Percentiles rank a stretch among this genome's conserved stretches.
phyloP scores from a whole-genome alignment of 306 rosid species.

The Vigna hirtella region DNA sequence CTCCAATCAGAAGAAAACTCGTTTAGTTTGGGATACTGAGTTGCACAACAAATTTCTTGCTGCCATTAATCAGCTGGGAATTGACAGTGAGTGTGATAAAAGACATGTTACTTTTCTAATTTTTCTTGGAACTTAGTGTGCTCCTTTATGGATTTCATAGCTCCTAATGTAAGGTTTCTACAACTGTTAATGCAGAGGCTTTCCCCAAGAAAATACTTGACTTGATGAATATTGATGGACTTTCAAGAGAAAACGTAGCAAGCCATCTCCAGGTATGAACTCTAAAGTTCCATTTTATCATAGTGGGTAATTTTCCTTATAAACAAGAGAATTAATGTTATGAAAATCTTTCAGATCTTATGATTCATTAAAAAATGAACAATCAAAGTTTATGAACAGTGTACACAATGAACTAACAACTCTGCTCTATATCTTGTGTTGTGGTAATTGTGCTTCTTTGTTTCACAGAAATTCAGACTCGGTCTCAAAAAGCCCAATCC shows the following conservation, averaged over 20 bases:
- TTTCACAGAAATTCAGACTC: constrained; percentile 74
- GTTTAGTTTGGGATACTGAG: constrained; percentile 75
- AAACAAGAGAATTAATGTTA: not conserved
- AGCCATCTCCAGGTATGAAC: constrained; percentile 86
- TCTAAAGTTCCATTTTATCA: constrained; percentile 30
- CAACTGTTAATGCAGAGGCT: constrained; percentile 65
- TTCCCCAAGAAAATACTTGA: constrained; percentile 88
- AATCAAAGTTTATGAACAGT: not conserved
- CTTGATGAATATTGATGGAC: constrained; percentile 86
- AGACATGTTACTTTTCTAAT: constrained; percentile 18
- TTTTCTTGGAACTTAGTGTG: constrained; percentile 6
- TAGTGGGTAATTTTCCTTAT: not conserved
- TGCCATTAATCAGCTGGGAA: constrained; percentile 73
- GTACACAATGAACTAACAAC: not conserved
- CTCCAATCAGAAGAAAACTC: constrained; percentile 66
- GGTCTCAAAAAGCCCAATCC: constrained; percentile 59
- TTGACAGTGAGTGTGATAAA: constrained; percentile 68
- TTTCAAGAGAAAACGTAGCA: constrained; percentile 90
- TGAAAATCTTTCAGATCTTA: not conserved
- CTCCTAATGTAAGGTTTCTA: constrained; percentile 5
- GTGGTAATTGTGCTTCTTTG: constrained; percentile 1
- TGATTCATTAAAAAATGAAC: not conserved
- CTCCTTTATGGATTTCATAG: not conserved
- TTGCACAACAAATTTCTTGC: constrained; percentile 76
- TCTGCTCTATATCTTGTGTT: not conserved